Evolutionary conservation across 2,329 filamentous ascomycete genomes (phyloP).

Genomic region (Neonectria hederae): DNA sequence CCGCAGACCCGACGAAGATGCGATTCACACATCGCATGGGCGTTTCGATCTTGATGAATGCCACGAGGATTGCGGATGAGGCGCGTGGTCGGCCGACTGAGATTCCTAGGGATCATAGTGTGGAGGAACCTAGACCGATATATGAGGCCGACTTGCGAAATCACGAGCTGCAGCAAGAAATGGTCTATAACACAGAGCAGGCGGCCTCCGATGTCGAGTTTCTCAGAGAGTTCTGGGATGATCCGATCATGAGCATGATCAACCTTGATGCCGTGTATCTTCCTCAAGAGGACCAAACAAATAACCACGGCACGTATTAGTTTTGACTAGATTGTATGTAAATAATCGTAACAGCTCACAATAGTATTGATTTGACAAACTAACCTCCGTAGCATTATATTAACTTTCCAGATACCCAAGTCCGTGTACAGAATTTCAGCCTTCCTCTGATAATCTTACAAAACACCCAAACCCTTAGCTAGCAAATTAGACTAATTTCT

Average conservation of each 20-base stretch:
- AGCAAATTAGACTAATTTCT: neutral
- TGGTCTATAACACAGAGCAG: conserved; percentile 2
- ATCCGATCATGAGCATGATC: conserved; percentile 26
- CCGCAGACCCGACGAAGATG: neutral
- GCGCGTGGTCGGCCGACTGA: conserved; percentile 25
- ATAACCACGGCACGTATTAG: neutral
- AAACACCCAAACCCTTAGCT: neutral
- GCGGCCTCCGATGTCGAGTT: conserved; percentile 12
- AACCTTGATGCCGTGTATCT: conserved; percentile 17
- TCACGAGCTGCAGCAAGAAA: neutral
- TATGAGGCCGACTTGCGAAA: neutral
- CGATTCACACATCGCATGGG: conserved; percentile 32
- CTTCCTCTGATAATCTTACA: neutral
- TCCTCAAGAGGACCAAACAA: neutral
- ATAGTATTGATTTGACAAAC: neutral
- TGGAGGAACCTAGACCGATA: neutral
- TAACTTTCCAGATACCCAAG: neutral
- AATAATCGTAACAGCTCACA: neutral
- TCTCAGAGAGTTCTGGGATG: conserved; percentile 27
- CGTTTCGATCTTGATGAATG: conserved; percentile 25
- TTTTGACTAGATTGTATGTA: neutral
- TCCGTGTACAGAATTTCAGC: neutral
- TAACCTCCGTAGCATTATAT: neutral
- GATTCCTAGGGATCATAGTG: neutral
- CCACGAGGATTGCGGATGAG: conserved; percentile 20